A percentile compares a stretch with the other conserved stretches of the same genome.
These are phyloP conservation scores for Torulaspora gathmanii DNA, from an alignment of 805 yeast species.

Conservation along the genomic window DNA sequence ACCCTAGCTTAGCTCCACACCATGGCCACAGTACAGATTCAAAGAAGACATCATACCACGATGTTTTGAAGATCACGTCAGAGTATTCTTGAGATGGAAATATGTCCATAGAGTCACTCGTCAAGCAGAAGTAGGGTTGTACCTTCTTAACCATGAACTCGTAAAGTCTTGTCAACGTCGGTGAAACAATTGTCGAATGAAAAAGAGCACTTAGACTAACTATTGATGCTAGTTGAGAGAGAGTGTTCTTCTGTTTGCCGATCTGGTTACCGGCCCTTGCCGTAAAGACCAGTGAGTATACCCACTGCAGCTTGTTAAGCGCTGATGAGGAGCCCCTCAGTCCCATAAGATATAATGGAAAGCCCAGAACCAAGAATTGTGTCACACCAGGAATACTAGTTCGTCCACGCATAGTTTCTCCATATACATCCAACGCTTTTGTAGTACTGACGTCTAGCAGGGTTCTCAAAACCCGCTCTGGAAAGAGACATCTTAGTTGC, in stretches of 20 bases:
- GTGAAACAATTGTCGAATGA: constrained; percentile 9
- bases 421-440: constrained; percentile 28
- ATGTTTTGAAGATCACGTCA: constrained; percentile 14
- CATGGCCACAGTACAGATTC: constrained; percentile 25
- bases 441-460: constrained; percentile 27
- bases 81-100: constrained; percentile 12
- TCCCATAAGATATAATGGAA: constrained; percentile 19
- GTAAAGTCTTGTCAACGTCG: constrained; percentile 12
- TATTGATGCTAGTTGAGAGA: constrained; percentile 6
- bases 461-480: constrained; percentile 24
- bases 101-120: constrained; percentile 7
- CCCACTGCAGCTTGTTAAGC: constrained; percentile 16
- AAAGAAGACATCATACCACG: constrained; percentile 18
- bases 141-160: constrained; percentile 10
- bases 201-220: constrained; percentile 8
- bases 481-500: constrained; percentile 29
- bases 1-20: constrained; percentile 17
- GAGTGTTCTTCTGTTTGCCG: neutral
- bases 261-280: constrained; percentile 11
- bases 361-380: constrained; percentile 20
- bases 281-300: constrained; percentile 17
- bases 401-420: constrained; percentile 22
- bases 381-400: constrained; percentile 18
- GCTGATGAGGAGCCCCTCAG: constrained; percentile 5
- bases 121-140: constrained; percentile 15